These are phyloP conservation scores for Phytophthora brassicae DNA, from an alignment of 352 stramenopile species.

Conservation along the genomic window DNA sequence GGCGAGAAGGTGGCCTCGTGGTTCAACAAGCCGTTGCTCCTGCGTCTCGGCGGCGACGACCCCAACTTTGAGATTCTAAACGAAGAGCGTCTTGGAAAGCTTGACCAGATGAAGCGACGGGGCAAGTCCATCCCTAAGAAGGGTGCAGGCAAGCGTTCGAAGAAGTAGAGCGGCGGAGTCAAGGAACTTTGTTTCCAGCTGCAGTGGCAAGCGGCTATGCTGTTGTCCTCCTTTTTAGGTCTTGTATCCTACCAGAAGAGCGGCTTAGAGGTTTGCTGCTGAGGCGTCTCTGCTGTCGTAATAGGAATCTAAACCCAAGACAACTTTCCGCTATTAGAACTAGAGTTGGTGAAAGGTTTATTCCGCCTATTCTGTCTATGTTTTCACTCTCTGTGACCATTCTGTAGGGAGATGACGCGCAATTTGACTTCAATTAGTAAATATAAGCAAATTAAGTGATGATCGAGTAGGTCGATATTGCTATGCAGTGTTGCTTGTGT, in stretches of 20 bases:
- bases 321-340: conserved; percentile 11
- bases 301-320: conserved; percentile 26
- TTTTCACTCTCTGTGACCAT: background rate
- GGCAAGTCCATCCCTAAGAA: conserved; percentile 88
- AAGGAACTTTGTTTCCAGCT: conserved; percentile 12
- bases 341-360: background rate
- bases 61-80: conserved; percentile 86
- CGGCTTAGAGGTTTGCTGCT: too few relatives aligned
- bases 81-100: conserved; percentile 69
- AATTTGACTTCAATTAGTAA: background rate
- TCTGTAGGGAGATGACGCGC: background rate
- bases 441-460: too few relatives aligned
- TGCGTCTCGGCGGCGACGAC: conserved; percentile 79
- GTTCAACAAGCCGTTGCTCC: conserved; percentile 83
- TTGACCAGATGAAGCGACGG: conserved; percentile 88
- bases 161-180: conserved; percentile 73
- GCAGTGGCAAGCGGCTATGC: background rate
- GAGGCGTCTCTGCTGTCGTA: background rate
- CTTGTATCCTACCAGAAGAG: too few relatives aligned
- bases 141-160: conserved; percentile 83
- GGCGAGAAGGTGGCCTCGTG: conserved; percentile 84
- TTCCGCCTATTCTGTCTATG: too few relatives aligned
- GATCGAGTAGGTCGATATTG: too few relatives aligned
- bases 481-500: background rate
- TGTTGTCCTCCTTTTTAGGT: background rate